phyloP scores from a whole-genome alignment of 345 rosid species.

The Corchorus capsularis region DNA sequence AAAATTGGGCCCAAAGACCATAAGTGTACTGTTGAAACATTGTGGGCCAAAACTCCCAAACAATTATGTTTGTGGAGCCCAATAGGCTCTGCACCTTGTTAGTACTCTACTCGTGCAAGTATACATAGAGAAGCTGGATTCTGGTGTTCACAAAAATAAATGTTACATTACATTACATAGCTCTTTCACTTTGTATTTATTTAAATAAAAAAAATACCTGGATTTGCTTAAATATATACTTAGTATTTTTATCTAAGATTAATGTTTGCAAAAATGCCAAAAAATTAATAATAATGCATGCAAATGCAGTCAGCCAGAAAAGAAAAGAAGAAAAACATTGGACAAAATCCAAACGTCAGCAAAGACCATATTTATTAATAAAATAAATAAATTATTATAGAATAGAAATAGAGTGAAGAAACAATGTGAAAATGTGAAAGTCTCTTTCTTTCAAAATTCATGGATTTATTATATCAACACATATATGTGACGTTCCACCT shows the following conservation, averaged over 20 bases:
- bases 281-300: too few relatives aligned
- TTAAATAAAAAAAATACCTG: neutral
- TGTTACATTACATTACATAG: too few relatives aligned
- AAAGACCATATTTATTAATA: too few relatives aligned
- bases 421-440: constrained; percentile 22
- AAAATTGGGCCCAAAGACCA: neutral
- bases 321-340: too few relatives aligned
- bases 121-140: too few relatives aligned
- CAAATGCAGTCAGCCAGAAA: neutral
- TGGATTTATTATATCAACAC: neutral
- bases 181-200: too few relatives aligned
- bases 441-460: constrained; percentile 11
- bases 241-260: too few relatives aligned
- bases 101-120: too few relatives aligned
- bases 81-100: neutral
- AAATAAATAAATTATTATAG: too few relatives aligned
- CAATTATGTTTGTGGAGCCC: constrained; percentile 7
- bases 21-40: neutral
- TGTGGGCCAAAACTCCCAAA: constrained; percentile 2
- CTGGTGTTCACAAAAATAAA: too few relatives aligned
- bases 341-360: neutral
- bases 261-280: neutral
- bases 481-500: neutral
- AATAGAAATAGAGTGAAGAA: neutral
- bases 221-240: neutral